Base-by-base conservation (phyloP, 768 basidiomycete genomes). In the Tulasnella calospora region DNA sequence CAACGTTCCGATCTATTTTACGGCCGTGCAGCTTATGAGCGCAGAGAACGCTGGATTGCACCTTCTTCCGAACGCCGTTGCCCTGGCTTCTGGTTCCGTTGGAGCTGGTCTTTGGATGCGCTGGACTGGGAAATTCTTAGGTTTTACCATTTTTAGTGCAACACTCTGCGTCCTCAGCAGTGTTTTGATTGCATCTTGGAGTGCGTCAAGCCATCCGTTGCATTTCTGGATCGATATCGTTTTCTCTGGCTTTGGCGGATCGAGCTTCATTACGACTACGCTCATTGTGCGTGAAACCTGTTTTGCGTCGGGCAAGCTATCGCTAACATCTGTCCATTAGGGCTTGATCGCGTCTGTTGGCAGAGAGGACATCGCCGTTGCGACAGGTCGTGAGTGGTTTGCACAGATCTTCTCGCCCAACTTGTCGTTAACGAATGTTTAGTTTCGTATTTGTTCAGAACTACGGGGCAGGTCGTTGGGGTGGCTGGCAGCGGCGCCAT, bases 381-480 rank as follows among this genome's bases (percentile, higher is more conserved):
- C 94, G 74, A 96, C 92, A 44, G 95, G 95, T 83, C 93, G 95
- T 96, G 85, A 86, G 92, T 87, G 80, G 35, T 21, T 36, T 44
- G 10, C 46, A 51, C 1, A 67, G 61, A 67, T 27, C 3, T 79
- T 23, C 19, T 67, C 17, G 69, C 19, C 73, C 44, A 15, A n/a
- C 55, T 10, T 12, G 17, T 40, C 8, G 35, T 33, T 77, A 15
- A 57, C 23, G 15, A 51, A 13, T 73, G 46, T 19, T 71, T 23
- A 81, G 95, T 96, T 82, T 94, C 93, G 41, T 99, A 99, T 84
- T 87, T 98, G 71, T 97, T 96, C 87, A 87, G 96, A 80, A 96
- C 95, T 10, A 93, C 94, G 23, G 96, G 96, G 3, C 97, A 98
- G 86, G 98, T 98, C 33, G 88, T 98, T 76, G 98, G 97, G 46